Evolutionary conservation across 2,329 filamentous ascomycete species (phyloP).

Genomic region (Dryadomyces quercus-mongolicae): DNA sequence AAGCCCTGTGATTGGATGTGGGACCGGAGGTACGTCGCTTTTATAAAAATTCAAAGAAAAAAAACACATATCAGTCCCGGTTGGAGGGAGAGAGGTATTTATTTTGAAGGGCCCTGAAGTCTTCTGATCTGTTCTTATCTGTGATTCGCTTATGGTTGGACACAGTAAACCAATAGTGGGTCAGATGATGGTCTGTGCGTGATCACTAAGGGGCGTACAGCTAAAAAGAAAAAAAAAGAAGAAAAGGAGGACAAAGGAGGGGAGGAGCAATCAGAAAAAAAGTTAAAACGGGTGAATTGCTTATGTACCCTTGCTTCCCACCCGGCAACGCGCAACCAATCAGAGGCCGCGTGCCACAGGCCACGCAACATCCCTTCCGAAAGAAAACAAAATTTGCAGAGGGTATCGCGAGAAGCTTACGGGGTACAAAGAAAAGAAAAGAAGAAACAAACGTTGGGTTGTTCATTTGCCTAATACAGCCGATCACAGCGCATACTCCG

Average conservation of each 20-base stretch:
- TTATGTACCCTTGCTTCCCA: slow-evolving; percentile 10
- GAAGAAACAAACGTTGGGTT: background rate
- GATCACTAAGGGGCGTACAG: slow-evolving; percentile 1
- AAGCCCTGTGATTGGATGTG: slow-evolving; percentile 10
- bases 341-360: slow-evolving; percentile 5
- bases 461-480: too few relatives aligned
- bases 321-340: slow-evolving; percentile 7
- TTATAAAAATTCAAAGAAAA: slow-evolving; percentile 17
- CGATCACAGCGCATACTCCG: too few relatives aligned
- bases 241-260: slow-evolving; percentile 5
- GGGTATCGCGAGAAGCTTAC: background rate
- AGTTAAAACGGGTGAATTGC: slow-evolving; percentile 4
- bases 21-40: slow-evolving; percentile 11
- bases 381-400: background rate
- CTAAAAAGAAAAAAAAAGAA: slow-evolving; percentile 3
- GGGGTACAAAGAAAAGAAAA: background rate
- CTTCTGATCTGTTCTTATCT: slow-evolving; percentile 18
- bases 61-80: slow-evolving; percentile 21
- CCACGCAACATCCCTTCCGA: background rate
- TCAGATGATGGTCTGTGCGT: slow-evolving; percentile 6
- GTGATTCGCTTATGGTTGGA: slow-evolving; percentile 16
- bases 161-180: slow-evolving; percentile 1
- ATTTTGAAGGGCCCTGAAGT: slow-evolving; percentile 16
- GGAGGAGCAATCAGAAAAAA: slow-evolving; percentile 2
- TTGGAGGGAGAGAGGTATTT: slow-evolving; percentile 24